These are phyloP conservation scores for Phoenix roebelenii DNA, from an alignment of 176 grass and related monocot species.

Conservation along the genomic window DNA sequence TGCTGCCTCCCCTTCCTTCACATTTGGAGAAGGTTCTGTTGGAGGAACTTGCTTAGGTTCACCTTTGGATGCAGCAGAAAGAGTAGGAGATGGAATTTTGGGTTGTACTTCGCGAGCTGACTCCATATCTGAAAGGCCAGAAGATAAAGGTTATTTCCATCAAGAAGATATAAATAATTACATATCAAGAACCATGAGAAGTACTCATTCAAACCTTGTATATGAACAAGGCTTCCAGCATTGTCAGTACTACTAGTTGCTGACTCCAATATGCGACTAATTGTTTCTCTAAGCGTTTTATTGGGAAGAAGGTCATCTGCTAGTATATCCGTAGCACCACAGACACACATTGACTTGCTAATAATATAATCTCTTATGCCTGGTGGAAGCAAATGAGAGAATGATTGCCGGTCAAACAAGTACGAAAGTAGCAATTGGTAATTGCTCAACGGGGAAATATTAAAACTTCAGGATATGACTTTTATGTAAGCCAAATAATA, in stretches of 20 bases:
- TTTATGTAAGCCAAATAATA: background rate
- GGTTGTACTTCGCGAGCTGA: slow-evolving; percentile 49
- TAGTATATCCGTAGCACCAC: slow-evolving; percentile 82
- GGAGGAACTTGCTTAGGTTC: slow-evolving; percentile 42
- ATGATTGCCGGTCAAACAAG: background rate
- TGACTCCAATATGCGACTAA: slow-evolving; percentile 82
- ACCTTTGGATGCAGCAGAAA: slow-evolving; percentile 79
- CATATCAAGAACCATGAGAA: slow-evolving; percentile 10
- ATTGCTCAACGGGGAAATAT: too few relatives aligned
- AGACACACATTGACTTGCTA: slow-evolving; percentile 62
- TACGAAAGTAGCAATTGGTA: too few relatives aligned
- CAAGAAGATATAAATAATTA: slow-evolving; percentile 3
- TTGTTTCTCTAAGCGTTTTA: slow-evolving; percentile 88
- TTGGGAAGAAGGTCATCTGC: slow-evolving; percentile 95
- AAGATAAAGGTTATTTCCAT: slow-evolving; percentile 16
- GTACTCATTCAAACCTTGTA: slow-evolving; percentile 47
- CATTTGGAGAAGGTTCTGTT: slow-evolving; percentile 40
- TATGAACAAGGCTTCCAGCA: slow-evolving; percentile 59
- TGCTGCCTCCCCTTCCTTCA: slow-evolving; percentile 32
- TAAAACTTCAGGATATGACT: too few relatives aligned
- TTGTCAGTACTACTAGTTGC: slow-evolving; percentile 90
- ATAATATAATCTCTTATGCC: slow-evolving; percentile 96
- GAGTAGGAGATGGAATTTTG: slow-evolving; percentile 66
- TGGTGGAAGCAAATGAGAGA: slow-evolving; percentile 26
- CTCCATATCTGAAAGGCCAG: slow-evolving; percentile 55